phyloP scores from a whole-genome alignment of 768 basidiomycete genomes.

The Rhizopogon vesiculosus region DNA sequence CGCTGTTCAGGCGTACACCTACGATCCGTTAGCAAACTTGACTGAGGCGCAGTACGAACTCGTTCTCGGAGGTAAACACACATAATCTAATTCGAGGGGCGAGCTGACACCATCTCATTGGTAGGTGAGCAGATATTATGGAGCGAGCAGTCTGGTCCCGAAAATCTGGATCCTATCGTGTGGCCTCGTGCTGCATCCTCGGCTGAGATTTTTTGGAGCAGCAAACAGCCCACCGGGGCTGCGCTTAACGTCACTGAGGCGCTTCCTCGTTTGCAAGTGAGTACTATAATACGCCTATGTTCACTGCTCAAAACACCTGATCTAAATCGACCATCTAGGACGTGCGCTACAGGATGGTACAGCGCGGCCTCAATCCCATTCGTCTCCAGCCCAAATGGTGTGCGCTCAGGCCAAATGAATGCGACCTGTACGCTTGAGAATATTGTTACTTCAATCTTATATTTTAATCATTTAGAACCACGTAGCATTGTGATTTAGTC shows the following conservation, averaged over 20 bases:
- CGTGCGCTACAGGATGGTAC: conserved; percentile 42
- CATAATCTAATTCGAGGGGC: neutral
- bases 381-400: conserved; percentile 54
- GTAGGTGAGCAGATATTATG: conserved; percentile 37
- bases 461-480: neutral
- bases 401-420: conserved; percentile 42
- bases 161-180: conserved; percentile 37
- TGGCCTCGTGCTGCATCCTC: conserved; percentile 47
- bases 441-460: neutral
- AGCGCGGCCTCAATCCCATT: conserved; percentile 42
- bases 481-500: neutral
- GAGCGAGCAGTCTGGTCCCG: conserved; percentile 41
- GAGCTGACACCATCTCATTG: conserved; percentile 1
- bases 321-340: conserved; percentile 23
- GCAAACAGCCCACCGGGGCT: conserved; percentile 28
- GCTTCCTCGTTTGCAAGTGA: conserved; percentile 43
- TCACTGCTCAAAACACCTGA: neutral
- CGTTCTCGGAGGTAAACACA: conserved; percentile 31
- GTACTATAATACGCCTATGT: neutral
- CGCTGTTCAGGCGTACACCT: conserved; percentile 38
- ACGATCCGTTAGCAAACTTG: conserved; percentile 44
- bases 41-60: conserved; percentile 29
- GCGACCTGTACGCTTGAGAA: conserved; percentile 29
- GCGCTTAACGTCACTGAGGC: conserved; percentile 33
- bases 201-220: conserved; percentile 54